Conservation (phyloP, 139 green algal species). For the Chlorella sp. region DNA sequence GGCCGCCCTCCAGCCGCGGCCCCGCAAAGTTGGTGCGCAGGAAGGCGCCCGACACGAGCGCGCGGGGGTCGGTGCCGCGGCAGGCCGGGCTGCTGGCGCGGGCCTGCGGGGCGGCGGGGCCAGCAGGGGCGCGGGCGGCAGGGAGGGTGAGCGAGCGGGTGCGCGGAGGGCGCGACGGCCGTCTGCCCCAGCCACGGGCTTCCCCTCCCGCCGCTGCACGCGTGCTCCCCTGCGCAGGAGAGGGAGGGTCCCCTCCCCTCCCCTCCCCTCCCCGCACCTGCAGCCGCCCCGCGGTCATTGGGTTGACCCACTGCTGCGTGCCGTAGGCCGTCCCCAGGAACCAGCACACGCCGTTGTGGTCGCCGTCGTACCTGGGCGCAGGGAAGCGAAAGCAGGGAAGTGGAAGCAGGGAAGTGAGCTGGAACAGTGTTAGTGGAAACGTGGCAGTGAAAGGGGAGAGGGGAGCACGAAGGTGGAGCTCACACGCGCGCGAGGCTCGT, state of each 20-base stretch:
- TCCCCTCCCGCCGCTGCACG: no score
- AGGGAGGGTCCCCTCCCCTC: no score
- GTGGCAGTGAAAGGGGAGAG: no score
- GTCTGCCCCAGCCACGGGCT: no score
- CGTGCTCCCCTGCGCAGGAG: not conserved
- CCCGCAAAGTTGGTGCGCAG: constrained; percentile 69
- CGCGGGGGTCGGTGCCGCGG: constrained; percentile 69
- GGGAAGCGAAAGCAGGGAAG: no score
- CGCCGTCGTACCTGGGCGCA: no score
- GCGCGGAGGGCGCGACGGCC: no score
- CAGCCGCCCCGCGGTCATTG: constrained; percentile 59
- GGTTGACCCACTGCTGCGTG: constrained; percentile 77
- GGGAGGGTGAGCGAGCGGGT: not conserved
- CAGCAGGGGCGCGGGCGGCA: not conserved
- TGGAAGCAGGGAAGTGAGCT: no score
- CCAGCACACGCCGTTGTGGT: constrained; percentile 70
- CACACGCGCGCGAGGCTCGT: no score
- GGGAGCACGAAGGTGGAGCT: no score
- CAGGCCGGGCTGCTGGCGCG: constrained; percentile 62
- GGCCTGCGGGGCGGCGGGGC: constrained; percentile 23
- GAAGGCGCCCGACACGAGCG: constrained; percentile 60
- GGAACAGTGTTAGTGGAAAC: no score
- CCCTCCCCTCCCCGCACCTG: constrained; percentile 31
- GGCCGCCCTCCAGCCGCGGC: constrained; percentile 37
- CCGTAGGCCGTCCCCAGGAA: constrained; percentile 51